Evolutionary conservation across 192 early-diverging fungal genomes (phyloP).

Genomic region (Mortierella alpina): DNA sequence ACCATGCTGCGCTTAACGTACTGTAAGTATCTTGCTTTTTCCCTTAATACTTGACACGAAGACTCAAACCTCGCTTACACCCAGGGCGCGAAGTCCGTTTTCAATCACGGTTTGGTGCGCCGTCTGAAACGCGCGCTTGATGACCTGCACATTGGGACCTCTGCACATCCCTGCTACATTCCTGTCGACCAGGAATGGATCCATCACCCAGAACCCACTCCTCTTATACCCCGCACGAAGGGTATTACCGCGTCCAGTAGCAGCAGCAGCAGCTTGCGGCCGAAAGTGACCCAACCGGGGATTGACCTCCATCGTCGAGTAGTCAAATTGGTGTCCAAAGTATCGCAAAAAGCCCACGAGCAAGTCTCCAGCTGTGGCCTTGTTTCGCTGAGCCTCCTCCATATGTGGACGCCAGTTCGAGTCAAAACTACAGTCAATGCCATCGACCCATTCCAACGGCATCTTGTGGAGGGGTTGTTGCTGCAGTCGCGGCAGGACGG

Average conservation of each 20-base stretch:
- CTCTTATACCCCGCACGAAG: too few relatives aligned
- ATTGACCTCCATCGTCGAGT: background rate
- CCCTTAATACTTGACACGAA: background rate
- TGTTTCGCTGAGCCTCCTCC: background rate
- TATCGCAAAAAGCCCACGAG: background rate
- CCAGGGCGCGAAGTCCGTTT: too few relatives aligned
- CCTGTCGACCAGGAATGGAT: constrained; percentile 3
- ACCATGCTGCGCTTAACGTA: too few relatives aligned
- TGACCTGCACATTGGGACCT: background rate
- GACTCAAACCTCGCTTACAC: background rate
- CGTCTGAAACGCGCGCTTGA: background rate
- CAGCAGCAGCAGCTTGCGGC: background rate
- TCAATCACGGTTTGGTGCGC: background rate
- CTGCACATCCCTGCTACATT: constrained; percentile 10
- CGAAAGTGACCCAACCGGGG: background rate
- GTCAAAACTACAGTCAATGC: constrained; percentile 4
- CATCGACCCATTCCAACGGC: background rate
- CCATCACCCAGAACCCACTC: background rate
- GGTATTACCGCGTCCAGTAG: background rate
- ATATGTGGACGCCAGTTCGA: constrained; percentile 3
- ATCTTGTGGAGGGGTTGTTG: background rate
- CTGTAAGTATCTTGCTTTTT: too few relatives aligned
- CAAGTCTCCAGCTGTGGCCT: background rate
- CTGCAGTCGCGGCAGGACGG: constrained; percentile 12
- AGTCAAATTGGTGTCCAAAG: constrained; percentile 3